Conservation (phyloP, 192 early-diverging fungal species). For the Podila epicladia region DNA sequence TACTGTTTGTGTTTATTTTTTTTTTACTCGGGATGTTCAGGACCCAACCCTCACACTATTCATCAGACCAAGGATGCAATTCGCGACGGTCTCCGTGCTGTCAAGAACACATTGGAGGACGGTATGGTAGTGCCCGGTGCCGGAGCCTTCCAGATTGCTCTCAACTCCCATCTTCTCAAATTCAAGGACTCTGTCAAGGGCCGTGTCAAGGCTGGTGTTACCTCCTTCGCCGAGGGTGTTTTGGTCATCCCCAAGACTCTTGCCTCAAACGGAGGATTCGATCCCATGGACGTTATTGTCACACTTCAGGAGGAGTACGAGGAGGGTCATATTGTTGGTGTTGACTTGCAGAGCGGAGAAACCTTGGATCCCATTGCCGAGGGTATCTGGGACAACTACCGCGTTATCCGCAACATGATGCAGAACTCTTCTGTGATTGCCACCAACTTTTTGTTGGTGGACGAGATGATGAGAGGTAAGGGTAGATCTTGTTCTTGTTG, state of each 20-base stretch:
- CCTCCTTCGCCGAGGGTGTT: constrained; percentile 96
- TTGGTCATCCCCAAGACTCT: constrained; percentile 97
- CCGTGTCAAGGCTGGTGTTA: constrained; percentile 94
- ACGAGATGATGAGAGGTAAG: constrained; percentile 96
- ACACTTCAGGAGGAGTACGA: constrained; percentile 90
- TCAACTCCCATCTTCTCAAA: constrained; percentile 83
- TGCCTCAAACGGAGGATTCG: constrained; percentile 95
- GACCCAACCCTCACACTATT: constrained; percentile 93
- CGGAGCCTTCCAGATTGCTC: constrained; percentile 95
- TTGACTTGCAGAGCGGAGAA: constrained; percentile 95
- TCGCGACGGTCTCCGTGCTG: constrained; percentile 96
- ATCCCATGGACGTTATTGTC: constrained; percentile 96
- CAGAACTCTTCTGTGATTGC: constrained; percentile 94
- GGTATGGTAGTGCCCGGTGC: constrained; percentile 89
- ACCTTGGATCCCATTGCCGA: constrained; percentile 90
- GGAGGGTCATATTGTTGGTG: constrained; percentile 91
- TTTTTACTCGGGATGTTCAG: constrained; percentile 34
- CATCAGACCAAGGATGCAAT: constrained; percentile 97
- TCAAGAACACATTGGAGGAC: constrained; percentile 99
- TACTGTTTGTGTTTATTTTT: background rate
- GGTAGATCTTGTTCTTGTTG: constrained; percentile 13
- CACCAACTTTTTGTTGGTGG: constrained; percentile 95
- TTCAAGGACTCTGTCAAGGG: constrained; percentile 92
- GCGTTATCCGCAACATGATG: constrained; percentile 95
- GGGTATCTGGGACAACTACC: constrained; percentile 99